phyloP scores from a whole-genome alignment of 2,329 filamentous ascomycete genomes.

The Hyphodiscus sp. region DNA sequence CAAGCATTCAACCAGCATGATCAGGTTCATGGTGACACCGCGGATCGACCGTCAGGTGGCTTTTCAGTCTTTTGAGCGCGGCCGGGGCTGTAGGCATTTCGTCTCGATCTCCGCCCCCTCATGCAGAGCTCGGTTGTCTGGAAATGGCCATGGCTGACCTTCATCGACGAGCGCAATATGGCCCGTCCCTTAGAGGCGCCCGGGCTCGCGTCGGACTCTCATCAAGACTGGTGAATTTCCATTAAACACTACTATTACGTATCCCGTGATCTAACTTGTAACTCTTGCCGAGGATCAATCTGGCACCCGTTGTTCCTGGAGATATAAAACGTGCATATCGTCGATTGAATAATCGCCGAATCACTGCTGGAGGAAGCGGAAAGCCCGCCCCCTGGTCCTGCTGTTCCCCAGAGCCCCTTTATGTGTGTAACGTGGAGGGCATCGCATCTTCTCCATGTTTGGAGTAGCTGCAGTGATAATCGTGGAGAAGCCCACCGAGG shows the following conservation, averaged over 20 bases:
- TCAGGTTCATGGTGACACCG: not conserved
- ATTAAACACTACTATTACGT: not conserved
- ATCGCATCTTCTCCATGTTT: not conserved
- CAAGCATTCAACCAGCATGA: not conserved
- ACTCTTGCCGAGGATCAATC: not conserved
- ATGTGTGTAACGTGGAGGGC: not conserved
- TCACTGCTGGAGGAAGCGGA: not conserved
- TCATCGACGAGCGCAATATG: conserved; percentile 7
- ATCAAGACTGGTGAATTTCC: not conserved
- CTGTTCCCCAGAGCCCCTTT: not conserved
- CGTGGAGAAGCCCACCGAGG: not conserved
- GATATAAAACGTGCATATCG: not conserved
- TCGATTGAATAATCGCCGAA: not conserved
- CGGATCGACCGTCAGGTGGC: not conserved
- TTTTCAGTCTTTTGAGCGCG: not conserved
- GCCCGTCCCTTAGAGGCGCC: conserved; percentile 1
- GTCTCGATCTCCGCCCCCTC: conserved; percentile 17
- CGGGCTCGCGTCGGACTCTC: conserved; percentile 1
- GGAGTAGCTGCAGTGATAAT: not conserved
- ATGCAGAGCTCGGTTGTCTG: not conserved
- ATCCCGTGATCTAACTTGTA: not conserved
- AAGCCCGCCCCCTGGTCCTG: not conserved
- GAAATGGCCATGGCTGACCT: not conserved
- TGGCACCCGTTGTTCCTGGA: not conserved
- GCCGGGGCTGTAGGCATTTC: conserved; percentile 18